These are phyloP conservation scores for Trichosporon asahii DNA, from an alignment of 1,284 basidiomycete genomes.

Conservation along the genomic window DNA sequence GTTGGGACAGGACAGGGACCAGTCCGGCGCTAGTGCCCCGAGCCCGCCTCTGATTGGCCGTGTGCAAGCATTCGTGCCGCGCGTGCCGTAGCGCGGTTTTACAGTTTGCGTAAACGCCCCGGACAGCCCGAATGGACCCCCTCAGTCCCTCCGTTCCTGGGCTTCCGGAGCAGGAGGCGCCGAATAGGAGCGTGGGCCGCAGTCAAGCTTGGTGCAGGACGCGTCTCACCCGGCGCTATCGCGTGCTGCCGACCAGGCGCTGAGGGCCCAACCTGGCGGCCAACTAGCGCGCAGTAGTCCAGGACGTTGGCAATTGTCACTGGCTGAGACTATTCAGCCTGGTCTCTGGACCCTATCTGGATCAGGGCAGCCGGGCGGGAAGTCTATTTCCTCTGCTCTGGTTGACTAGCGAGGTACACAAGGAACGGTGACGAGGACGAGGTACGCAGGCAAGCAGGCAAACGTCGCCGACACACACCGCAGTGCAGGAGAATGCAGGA, in stretches of 20 bases:
- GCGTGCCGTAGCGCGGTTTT: constrained; percentile 4
- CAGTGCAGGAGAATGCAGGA: not conserved
- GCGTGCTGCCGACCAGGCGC: not conserved
- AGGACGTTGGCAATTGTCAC: not conserved
- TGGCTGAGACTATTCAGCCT: constrained; percentile 8
- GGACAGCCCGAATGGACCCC: not conserved
- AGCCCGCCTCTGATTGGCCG: not conserved
- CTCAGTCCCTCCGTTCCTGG: not conserved
- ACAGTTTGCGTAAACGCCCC: not conserved
- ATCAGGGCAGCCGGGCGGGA: not conserved
- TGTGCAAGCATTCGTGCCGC: not conserved
- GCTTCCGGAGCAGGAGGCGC: not conserved
- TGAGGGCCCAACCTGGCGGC: not conserved
- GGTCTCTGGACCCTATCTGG: not conserved
- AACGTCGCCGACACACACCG: too few relatives aligned
- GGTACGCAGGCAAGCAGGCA: not conserved
- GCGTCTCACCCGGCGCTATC: not conserved
- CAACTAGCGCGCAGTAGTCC: not conserved
- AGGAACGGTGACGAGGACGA: not conserved
- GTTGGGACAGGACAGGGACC: not conserved
- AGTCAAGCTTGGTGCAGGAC: not conserved
- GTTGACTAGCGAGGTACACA: not conserved
- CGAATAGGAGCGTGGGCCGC: not conserved
- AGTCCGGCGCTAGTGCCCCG: not conserved
- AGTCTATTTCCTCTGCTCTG: not conserved